Conservation (phyloP, 2,329 filamentous ascomycete species). For the Balansia obtecta region DNA sequence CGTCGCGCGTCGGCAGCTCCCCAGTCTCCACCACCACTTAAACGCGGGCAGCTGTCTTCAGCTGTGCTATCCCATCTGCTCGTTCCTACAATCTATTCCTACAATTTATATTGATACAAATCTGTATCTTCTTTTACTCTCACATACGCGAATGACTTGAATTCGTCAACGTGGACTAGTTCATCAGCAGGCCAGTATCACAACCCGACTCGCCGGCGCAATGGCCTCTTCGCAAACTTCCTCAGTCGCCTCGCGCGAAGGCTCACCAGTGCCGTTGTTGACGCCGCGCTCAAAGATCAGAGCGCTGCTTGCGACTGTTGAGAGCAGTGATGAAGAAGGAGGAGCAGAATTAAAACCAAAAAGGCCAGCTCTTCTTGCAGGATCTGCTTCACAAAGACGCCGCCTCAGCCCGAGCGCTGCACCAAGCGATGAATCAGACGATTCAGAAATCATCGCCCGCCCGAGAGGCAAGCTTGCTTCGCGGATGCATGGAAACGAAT, state of each 20-base stretch:
- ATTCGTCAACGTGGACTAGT: neutral
- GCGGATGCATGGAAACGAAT: constrained; percentile 38
- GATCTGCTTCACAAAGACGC: neutral
- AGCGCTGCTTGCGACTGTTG: constrained; percentile 38
- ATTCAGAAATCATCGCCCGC: constrained; percentile 24
- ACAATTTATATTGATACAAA: neutral
- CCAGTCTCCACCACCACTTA: constrained; percentile 11
- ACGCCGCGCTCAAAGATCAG: constrained; percentile 43
- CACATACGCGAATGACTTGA: neutral
- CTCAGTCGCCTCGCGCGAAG: constrained; percentile 30
- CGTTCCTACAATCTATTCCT: neutral
- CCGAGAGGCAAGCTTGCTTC: constrained; percentile 54
- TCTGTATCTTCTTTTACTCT: neutral
- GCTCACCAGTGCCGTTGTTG: constrained; percentile 31
- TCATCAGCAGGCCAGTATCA: neutral
- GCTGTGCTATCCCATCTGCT: neutral
- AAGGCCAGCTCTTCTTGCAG: constrained; percentile 5
- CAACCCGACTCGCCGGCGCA: constrained; percentile 2
- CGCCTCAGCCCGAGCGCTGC: constrained; percentile 5
- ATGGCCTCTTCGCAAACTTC: constrained; percentile 38
- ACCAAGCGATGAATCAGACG: constrained; percentile 33
- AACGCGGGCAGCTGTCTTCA: constrained; percentile 3
- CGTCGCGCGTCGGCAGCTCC: constrained; percentile 21
- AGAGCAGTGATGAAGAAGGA: constrained; percentile 37
- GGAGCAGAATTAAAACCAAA: constrained; percentile 6